These are phyloP conservation scores for Scytalidium lignicola DNA, from an alignment of 2,329 filamentous ascomycete species.

Conservation along the genomic window DNA sequence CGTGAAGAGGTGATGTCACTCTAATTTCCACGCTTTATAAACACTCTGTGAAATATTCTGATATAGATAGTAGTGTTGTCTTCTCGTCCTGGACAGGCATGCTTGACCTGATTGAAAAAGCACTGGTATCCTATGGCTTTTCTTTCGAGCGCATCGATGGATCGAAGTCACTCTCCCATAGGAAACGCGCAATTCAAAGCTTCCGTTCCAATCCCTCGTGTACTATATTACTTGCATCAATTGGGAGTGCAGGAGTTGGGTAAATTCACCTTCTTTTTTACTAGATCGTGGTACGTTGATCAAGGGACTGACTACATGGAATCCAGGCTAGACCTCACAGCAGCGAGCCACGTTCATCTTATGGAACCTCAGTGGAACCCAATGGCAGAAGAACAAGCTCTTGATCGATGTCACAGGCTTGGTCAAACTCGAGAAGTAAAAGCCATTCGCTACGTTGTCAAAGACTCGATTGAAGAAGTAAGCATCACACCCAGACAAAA, in stretches of 20 bases:
- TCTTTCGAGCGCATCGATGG: conserved; percentile 4
- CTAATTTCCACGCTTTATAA: not conserved
- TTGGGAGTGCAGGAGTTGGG: conserved; percentile 9
- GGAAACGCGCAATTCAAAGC: not conserved
- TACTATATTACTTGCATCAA: conserved; percentile 8
- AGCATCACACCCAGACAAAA: too few relatives aligned
- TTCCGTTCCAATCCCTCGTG: conserved; percentile 1
- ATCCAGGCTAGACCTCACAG: conserved; percentile 9
- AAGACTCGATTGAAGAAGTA: conserved; percentile 18
- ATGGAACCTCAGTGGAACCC: conserved; percentile 27
- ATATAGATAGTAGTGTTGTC: conserved; percentile 2
- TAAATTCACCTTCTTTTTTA: conserved; percentile 7
- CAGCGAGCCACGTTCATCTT: conserved; percentile 19
- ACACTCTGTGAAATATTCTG: not conserved
- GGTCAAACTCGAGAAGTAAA: conserved; percentile 15
- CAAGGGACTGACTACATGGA: not conserved
- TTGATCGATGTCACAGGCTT: conserved; percentile 15
- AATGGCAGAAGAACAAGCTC: conserved; percentile 20
- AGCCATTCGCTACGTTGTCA: conserved; percentile 21
- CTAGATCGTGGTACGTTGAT: conserved; percentile 11
- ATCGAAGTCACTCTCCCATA: not conserved
- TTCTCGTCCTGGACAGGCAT: conserved; percentile 9
- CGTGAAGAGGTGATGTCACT: not conserved
- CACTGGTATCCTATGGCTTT: not conserved
- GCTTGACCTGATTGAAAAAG: conserved; percentile 3